Evolutionary conservation across 2,329 filamentous ascomycete species (phyloP).

Genomic region (Leptosphaerulina australis): DNA sequence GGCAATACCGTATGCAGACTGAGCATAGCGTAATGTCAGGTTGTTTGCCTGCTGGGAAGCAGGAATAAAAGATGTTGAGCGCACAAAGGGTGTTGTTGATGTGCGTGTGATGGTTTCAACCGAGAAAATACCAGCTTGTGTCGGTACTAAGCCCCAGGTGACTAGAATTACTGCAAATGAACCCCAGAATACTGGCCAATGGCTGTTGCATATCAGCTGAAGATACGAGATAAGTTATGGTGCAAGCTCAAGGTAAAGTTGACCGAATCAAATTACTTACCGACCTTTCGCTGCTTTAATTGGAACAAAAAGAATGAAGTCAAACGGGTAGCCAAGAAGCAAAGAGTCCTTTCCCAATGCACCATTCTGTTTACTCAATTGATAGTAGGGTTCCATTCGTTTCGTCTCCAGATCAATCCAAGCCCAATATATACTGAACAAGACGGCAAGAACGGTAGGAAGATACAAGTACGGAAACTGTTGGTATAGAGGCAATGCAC

Average conservation of each 20-base stretch:
- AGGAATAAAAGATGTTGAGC: constrained; percentile 35
- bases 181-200: constrained; percentile 61
- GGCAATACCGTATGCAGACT: constrained; percentile 54
- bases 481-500: constrained; percentile 50
- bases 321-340: constrained; percentile 61
- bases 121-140: constrained; percentile 62
- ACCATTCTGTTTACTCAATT: constrained; percentile 57
- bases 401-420: constrained; percentile 67
- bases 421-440: constrained; percentile 63
- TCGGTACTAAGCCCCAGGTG: constrained; percentile 62
- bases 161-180: constrained; percentile 58
- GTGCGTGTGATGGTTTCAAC: constrained; percentile 39
- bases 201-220: constrained; percentile 43
- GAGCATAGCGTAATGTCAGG: constrained; percentile 50
- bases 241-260: not conserved
- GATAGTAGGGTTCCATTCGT: constrained; percentile 65
- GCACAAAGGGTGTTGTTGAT: not conserved
- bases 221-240: not conserved
- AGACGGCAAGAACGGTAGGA: constrained; percentile 60
- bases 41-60: constrained; percentile 34
- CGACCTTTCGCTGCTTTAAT: constrained; percentile 46
- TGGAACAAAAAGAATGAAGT: constrained; percentile 55
- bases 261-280: constrained; percentile 25
- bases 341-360: constrained; percentile 56
- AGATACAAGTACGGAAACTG: constrained; percentile 56